Evolutionary conservation across 176 grass and related monocot species (phyloP), one percentile per base, ranked within the genome.

Genomic region (Zizania latifolia): DNA sequence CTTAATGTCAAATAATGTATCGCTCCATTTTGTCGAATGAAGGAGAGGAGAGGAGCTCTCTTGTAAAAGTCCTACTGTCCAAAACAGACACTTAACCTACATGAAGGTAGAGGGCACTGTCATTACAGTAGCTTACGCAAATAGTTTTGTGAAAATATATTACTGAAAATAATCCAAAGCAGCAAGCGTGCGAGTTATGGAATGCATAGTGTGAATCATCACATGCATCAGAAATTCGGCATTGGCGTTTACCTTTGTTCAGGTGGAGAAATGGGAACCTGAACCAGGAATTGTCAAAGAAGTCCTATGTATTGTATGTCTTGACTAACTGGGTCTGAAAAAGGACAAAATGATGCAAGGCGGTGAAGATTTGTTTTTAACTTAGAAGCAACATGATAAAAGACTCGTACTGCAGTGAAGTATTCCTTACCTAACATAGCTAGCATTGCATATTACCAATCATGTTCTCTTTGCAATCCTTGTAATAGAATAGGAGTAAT

Each of bases 401-500:
- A 24, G 35, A 40, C 2, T 65, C 34, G 38, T 35, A 10, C 4
- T 4, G 17, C 9, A 21, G 22, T 53, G 29, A 28, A 10, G 31
- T 5, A 15, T 35, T 48, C 1, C 48, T 28, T 16, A 23, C 89
- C 75, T 85, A 92, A 82, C 85, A 74, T 68, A 65, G 46, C 68
- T 82, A 85, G 12, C 66, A 35, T 1, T 2, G 68, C 23, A 88
- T 69, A 53, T 46, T 65, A 69, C 65, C 14, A 2, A 50, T 82
- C 62, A 88, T 78, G 69, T 97, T 97, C 76, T 93, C 93, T 97
- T 97, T 97, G 79, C 84, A 93, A 62, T 82, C 93, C 93, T 97
- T 90, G 89, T 78, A 81, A 65, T 58, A 84, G 59, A 96, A 44
- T 51, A 69, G 41, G 79, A 50, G 41, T 67, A 63, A 36, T 29